Percentiles rank a stretch among this genome's conserved stretches.
phyloP scores from a whole-genome alignment of 129 eudicot genomes.

The Pulicaria dysenterica region DNA sequence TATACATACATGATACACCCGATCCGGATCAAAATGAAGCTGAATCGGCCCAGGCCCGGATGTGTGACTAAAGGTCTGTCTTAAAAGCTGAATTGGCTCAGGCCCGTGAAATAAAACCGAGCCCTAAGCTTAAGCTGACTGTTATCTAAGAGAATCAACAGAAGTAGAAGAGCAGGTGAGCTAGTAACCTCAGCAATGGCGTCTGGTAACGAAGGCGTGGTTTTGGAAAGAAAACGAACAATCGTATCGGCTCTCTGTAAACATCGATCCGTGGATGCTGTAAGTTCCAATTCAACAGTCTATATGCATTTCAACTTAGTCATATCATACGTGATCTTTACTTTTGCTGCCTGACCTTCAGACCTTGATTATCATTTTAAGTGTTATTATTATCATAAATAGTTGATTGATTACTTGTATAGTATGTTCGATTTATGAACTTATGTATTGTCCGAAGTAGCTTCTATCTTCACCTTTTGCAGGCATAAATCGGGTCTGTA shows the following conservation, averaged over 20 bases:
- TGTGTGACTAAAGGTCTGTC: background rate
- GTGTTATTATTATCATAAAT: background rate
- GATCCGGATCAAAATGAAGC: too few relatives aligned
- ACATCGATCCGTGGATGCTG: conserved; percentile 58
- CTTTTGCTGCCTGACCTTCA: conserved; percentile 12
- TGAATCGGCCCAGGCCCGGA: too few relatives aligned
- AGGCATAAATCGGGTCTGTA: background rate
- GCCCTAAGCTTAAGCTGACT: conserved; percentile 24
- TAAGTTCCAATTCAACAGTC: conserved; percentile 30
- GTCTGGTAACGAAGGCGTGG: conserved; percentile 20
- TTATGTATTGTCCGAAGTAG: background rate
- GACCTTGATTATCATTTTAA: conserved; percentile 5
- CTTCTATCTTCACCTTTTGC: background rate
- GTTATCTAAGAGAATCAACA: background rate
- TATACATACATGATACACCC: too few relatives aligned
- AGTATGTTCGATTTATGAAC: background rate
- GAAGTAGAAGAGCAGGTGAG: conserved; percentile 26
- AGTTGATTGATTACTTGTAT: background rate
- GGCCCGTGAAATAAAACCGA: conserved; percentile 29
- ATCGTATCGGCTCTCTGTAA: conserved; percentile 66
- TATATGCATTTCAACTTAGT: conserved; percentile 4
- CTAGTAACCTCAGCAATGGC: conserved; percentile 40
- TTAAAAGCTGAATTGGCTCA: conserved; percentile 1
- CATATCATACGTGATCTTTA: background rate
- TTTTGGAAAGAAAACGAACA: conserved; percentile 45